Evolutionary conservation across 371 early-diverging fungal genomes (phyloP).

Genomic region (Mucor saturninus): DNA sequence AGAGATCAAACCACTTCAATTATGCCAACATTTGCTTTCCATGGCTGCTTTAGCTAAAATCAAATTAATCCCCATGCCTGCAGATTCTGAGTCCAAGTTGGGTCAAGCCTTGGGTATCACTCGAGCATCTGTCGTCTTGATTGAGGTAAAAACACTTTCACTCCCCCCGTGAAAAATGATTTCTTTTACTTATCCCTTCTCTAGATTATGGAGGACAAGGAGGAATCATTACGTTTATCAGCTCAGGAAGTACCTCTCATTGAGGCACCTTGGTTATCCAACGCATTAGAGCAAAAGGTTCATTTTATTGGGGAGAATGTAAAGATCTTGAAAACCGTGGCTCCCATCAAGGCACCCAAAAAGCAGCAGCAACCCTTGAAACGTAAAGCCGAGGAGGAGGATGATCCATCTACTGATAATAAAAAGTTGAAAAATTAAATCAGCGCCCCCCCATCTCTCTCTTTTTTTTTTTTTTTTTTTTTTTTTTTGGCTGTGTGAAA

Average conservation of each 20-base stretch:
- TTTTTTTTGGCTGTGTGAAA: not conserved
- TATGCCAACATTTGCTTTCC: conserved; percentile 40
- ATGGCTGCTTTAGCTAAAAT: conserved; percentile 41
- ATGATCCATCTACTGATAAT: not conserved
- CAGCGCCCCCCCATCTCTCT: no score
- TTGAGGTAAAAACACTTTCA: not conserved
- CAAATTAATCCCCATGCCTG: conserved; percentile 36
- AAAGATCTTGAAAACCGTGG: conserved; percentile 37
- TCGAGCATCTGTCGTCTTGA: conserved; percentile 17
- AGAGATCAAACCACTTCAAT: conserved; percentile 39
- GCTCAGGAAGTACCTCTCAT: conserved; percentile 27
- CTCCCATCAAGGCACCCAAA: conserved; percentile 21
- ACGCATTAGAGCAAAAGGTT: conserved; percentile 2
- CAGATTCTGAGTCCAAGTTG: conserved; percentile 30
- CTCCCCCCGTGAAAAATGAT: no score
- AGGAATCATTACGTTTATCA: conserved; percentile 33
- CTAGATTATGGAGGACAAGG: conserved; percentile 25
- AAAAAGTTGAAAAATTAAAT: conserved; percentile 9
- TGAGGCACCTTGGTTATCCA: conserved; percentile 38
- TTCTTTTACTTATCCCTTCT: not conserved
- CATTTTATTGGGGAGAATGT: conserved; percentile 23
- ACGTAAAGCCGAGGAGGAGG: conserved; percentile 13
- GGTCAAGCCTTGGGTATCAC: conserved; percentile 26
- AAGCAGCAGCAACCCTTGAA: conserved; percentile 13
- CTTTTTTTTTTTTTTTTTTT: conserved; percentile 4